A percentile compares a stretch with the other conserved stretches of the same genome.
Evolutionary conservation across 2,329 filamentous ascomycete genomes (phyloP).

Genomic region (Cladosporium sp.): DNA sequence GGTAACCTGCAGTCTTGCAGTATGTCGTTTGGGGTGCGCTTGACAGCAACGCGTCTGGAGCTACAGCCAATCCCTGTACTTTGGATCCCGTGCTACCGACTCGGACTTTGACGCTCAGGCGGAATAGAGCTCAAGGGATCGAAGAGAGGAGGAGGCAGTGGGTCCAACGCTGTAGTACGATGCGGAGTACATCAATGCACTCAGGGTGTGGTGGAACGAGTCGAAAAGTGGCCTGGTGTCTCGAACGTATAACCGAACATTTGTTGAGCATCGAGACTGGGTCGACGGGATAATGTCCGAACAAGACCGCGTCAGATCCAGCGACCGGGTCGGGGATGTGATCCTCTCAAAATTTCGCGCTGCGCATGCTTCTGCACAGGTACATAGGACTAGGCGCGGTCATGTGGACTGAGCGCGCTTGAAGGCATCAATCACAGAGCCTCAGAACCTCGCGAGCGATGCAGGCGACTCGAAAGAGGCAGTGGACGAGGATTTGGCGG

Average conservation of each 20-base stretch:
- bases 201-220: not conserved
- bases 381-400: not conserved
- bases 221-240: not conserved
- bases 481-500: not conserved
- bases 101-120: not conserved
- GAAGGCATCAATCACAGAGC: not conserved
- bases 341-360: not conserved
- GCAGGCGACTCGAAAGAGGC: not conserved
- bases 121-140: not conserved
- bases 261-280: not conserved
- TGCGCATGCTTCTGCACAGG: not conserved
- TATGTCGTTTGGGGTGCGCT: not conserved
- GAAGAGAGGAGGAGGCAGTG: not conserved
- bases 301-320: not conserved
- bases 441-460: not conserved
- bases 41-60: not conserved
- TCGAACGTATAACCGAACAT: too few relatives aligned
- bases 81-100: not conserved
- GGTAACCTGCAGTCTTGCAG: not conserved
- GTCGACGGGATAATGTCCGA: not conserved
- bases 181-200: not conserved
- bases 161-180: not conserved
- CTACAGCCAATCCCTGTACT: not conserved
- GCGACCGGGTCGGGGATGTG: not conserved
- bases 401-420: not conserved